Evolutionary conservation across 495 filamentous ascomycete species (phyloP).

Genomic region (Aspergillus affinis): DNA sequence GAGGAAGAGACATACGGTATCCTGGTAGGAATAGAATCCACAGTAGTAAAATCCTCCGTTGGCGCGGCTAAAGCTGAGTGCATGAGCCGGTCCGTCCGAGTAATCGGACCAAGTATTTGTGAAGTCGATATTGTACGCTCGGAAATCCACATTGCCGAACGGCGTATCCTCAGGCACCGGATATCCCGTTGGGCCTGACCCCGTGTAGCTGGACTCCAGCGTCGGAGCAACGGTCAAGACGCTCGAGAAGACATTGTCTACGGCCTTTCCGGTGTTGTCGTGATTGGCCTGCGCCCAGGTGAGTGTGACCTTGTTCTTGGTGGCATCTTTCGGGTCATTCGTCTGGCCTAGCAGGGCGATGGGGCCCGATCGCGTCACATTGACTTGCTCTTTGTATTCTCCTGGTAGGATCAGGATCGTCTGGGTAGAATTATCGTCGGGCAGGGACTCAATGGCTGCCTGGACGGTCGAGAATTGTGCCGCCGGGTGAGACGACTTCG

Average conservation of each 20-base stretch:
- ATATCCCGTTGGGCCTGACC: slow-evolving; percentile 55
- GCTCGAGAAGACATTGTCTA: slow-evolving; percentile 59
- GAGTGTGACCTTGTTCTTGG: slow-evolving; percentile 48
- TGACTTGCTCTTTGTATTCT: slow-evolving; percentile 59
- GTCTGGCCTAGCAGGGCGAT: slow-evolving; percentile 57
- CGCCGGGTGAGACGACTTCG: slow-evolving; percentile 24
- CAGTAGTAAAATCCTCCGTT: slow-evolving; percentile 61
- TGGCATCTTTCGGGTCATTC: slow-evolving; percentile 30
- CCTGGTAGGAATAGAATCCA: slow-evolving; percentile 59
- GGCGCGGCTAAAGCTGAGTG: slow-evolving; percentile 53
- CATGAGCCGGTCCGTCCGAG: slow-evolving; percentile 53
- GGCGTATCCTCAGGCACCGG: slow-evolving; percentile 56
- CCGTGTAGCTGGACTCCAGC: slow-evolving; percentile 55
- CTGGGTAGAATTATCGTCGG: slow-evolving; percentile 46
- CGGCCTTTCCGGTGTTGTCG: slow-evolving; percentile 36
- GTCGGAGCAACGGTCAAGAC: slow-evolving; percentile 57
- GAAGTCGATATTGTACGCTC: slow-evolving; percentile 61
- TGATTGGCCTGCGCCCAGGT: slow-evolving; percentile 50
- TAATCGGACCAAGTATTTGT: slow-evolving; percentile 55
- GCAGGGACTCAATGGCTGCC: slow-evolving; percentile 53
- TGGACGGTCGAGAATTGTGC: slow-evolving; percentile 51
- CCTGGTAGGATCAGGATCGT: slow-evolving; percentile 57
- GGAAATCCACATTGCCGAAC: slow-evolving; percentile 56
- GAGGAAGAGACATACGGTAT: slow-evolving; percentile 42
- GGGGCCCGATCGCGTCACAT: slow-evolving; percentile 57